Conservation (phyloP, 2,329 filamentous ascomycete species). For the Cercospora canescens region DNA sequence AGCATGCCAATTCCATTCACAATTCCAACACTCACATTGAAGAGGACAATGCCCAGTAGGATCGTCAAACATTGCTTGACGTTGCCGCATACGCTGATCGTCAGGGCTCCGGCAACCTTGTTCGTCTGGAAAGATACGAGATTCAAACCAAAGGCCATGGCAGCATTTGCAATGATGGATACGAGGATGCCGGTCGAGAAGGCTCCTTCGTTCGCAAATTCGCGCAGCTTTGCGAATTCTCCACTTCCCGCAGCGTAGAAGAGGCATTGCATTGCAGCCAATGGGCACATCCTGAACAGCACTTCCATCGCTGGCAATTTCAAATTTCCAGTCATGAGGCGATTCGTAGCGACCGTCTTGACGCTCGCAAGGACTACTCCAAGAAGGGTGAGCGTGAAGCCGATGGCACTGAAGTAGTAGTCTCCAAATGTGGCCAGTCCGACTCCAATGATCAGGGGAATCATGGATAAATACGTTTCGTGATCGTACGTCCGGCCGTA, state of each 20-base stretch:
- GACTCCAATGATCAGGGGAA: slow-evolving; percentile 62
- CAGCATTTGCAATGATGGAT: slow-evolving; percentile 35
- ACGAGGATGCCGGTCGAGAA: slow-evolving; percentile 26
- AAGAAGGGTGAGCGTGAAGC: slow-evolving; percentile 43
- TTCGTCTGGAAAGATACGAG: slow-evolving; percentile 41
- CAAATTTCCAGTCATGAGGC: slow-evolving; percentile 63
- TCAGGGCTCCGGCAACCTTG: slow-evolving; percentile 40
- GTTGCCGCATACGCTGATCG: slow-evolving; percentile 40
- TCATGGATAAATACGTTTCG: slow-evolving; percentile 59
- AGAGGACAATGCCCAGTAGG: slow-evolving; percentile 39
- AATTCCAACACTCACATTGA: slow-evolving; percentile 35
- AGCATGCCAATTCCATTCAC: slow-evolving; percentile 57
- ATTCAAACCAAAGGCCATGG: slow-evolving; percentile 39
- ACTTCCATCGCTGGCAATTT: slow-evolving; percentile 61
- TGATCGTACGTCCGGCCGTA: slow-evolving; percentile 58
- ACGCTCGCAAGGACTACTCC: slow-evolving; percentile 39
- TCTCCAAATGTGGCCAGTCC: slow-evolving; percentile 63
- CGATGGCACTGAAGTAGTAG: slow-evolving; percentile 60
- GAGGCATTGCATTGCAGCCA: slow-evolving; percentile 25
- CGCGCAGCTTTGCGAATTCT: slow-evolving; percentile 41
- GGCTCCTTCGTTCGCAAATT: slow-evolving; percentile 24
- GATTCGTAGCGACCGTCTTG: slow-evolving; percentile 66
- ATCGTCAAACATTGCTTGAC: slow-evolving; percentile 42
- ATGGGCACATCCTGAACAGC: slow-evolving; percentile 44
- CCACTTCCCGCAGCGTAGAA: slow-evolving; percentile 23